A percentile compares a stretch with the other conserved stretches of the same genome.
phyloP scores from a whole-genome alignment of 345 rosid species.

The Eucalyptus erythrocorys region DNA sequence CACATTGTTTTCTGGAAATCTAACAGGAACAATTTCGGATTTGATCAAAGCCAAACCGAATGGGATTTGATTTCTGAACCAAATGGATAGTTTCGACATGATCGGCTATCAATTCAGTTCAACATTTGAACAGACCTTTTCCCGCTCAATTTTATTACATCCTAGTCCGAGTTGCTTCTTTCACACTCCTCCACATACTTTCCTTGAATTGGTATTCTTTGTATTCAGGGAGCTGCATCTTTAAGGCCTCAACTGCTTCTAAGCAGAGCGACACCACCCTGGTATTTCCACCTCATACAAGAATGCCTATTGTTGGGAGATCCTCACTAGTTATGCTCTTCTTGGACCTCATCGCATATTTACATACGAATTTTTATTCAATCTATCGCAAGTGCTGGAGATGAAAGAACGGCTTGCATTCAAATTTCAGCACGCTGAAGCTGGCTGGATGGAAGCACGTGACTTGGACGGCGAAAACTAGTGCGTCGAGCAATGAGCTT shows the following conservation, averaged over 20 bases:
- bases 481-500: neutral
- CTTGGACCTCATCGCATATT: rapidly evolving
- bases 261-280: rapidly evolving
- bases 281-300: neutral
- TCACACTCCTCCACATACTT: neutral
- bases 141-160: rapidly evolving
- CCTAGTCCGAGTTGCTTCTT: neutral
- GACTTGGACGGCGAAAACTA: rapidly evolving
- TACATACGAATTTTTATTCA: neutral
- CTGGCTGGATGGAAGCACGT: neutral
- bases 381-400: neutral
- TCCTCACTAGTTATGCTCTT: neutral
- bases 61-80: neutral
- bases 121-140: neutral
- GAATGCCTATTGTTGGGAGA: rapidly evolving
- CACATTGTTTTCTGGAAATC: neutral
- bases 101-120: neutral
- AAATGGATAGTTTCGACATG: neutral
- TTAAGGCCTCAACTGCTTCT: neutral
- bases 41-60: rapidly evolving
- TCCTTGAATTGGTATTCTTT: neutral
- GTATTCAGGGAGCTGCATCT: neutral
- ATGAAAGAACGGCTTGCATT: neutral
- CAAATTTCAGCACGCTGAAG: neutral
- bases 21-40: rapidly evolving